phyloP scores from a whole-genome alignment of 768 basidiomycete genomes.

The Mycena belliarum region DNA sequence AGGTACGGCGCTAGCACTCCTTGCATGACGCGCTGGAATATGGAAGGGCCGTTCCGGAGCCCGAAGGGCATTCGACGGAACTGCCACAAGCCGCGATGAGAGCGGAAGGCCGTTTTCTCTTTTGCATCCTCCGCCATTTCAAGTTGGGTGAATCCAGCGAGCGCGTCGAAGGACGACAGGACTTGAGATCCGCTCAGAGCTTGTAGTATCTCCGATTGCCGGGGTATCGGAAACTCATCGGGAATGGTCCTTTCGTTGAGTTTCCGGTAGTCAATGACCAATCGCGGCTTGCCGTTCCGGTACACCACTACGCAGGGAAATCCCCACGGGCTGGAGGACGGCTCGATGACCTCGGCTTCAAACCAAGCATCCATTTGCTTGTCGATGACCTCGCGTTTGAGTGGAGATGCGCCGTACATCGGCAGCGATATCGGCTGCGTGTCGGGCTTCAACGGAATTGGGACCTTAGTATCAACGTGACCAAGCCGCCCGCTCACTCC shows the following conservation, averaged over 20 bases:
- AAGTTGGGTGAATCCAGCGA: conserved; percentile 34
- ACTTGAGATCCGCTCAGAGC: conserved; percentile 24
- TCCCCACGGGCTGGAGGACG: conserved; percentile 24
- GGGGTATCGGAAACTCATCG: conserved; percentile 31
- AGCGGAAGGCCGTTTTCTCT: conserved; percentile 31
- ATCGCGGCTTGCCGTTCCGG: conserved; percentile 35
- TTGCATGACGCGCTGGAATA: conserved; percentile 2
- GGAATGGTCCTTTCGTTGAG: conserved; percentile 19
- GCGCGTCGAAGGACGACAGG: conserved; percentile 21
- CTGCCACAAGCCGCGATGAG: conserved; percentile 32
- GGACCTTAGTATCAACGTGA: conserved; percentile 18
- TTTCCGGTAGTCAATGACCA: conserved; percentile 34
- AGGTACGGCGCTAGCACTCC: neutral
- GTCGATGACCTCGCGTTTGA: conserved; percentile 27
- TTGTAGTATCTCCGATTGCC: conserved; percentile 28
- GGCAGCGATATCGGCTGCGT: conserved; percentile 22
- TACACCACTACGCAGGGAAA: conserved; percentile 33
- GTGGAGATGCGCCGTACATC: conserved; percentile 25
- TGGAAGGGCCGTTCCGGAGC: neutral
- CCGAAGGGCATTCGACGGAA: conserved; percentile 20
- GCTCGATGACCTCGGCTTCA: conserved; percentile 31
- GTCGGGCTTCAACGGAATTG: conserved; percentile 21
- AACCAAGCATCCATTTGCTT: conserved; percentile 32
- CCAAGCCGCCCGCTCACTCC: conserved; percentile 27
- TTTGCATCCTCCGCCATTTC: conserved; percentile 23